These are phyloP conservation scores for Dactylella cylindrospora DNA, from an alignment of 2,329 filamentous ascomycete species.

Conservation along the genomic window DNA sequence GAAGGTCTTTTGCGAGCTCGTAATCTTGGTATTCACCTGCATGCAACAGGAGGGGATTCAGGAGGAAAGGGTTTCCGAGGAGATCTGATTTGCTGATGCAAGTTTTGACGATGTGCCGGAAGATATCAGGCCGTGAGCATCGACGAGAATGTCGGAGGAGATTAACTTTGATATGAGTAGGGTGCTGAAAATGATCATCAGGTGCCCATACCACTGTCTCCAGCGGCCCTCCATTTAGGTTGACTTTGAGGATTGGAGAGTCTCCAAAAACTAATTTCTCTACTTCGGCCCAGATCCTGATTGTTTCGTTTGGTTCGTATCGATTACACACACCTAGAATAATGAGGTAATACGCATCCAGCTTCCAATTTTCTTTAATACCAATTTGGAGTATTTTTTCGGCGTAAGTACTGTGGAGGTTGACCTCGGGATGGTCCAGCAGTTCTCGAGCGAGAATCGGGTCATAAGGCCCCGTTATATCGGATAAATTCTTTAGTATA, in stretches of 20 bases:
- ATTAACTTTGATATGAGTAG: slow-evolving; percentile 11
- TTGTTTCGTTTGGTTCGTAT: slow-evolving; percentile 14
- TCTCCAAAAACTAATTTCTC: slow-evolving; percentile 1
- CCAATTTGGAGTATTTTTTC: slow-evolving; percentile 29
- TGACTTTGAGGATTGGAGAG: slow-evolving; percentile 5
- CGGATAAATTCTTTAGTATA: slow-evolving; percentile 13
- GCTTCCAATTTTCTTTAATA: slow-evolving; percentile 19
- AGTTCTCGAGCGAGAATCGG: slow-evolving; percentile 17
- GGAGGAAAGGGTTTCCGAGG: slow-evolving; percentile 7
- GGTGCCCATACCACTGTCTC: slow-evolving; percentile 21
- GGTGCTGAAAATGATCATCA: slow-evolving; percentile 2
- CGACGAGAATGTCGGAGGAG: slow-evolving; percentile 17
- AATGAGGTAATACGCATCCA: slow-evolving; percentile 32
- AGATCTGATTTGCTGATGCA: slow-evolving; percentile 13
- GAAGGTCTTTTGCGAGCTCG: slow-evolving; percentile 15
- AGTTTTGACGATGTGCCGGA: slow-evolving; percentile 22
- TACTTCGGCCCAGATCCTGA: slow-evolving; percentile 25
- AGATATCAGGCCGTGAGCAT: slow-evolving; percentile 8
- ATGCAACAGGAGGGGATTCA: slow-evolving; percentile 29
- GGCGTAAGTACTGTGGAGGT: slow-evolving; percentile 26
- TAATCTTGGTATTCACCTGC: slow-evolving; percentile 28
- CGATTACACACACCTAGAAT: slow-evolving; percentile 23
- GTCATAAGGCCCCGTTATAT: slow-evolving; percentile 24
- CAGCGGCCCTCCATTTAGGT: not conserved
- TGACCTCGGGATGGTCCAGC: slow-evolving; percentile 36